These are phyloP conservation scores for Verruconis gallopava DNA, from an alignment of 2,329 filamentous ascomycete species.

Conservation along the genomic window DNA sequence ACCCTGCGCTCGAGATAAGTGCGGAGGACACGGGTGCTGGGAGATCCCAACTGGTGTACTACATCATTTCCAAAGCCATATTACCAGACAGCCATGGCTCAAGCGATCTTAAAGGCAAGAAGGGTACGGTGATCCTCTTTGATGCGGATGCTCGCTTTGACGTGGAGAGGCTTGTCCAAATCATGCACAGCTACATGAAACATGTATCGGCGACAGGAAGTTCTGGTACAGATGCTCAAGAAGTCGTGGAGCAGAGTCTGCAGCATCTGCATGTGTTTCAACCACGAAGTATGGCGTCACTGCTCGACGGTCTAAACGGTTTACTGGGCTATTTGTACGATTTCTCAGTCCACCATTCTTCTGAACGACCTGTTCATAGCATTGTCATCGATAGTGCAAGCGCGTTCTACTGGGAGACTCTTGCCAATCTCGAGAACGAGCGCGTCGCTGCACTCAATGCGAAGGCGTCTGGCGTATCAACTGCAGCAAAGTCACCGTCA, in stretches of 20 bases:
- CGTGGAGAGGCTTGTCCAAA: slow-evolving; percentile 31
- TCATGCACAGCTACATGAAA: slow-evolving; percentile 22
- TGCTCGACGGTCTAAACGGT: slow-evolving; percentile 35
- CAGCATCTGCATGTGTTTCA: slow-evolving; percentile 46
- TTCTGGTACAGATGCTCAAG: slow-evolving; percentile 10
- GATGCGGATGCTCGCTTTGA: slow-evolving; percentile 45
- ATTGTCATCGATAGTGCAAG: slow-evolving; percentile 43
- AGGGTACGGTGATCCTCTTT: slow-evolving; percentile 39
- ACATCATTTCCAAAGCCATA: slow-evolving; percentile 37
- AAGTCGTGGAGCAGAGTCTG: slow-evolving; percentile 29
- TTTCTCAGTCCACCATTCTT: slow-evolving; percentile 30
- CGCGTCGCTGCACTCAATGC: background rate
- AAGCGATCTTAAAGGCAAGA: slow-evolving; percentile 30
- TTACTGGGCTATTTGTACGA: slow-evolving; percentile 40
- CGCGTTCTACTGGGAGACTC: slow-evolving; percentile 43
- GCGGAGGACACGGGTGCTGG: slow-evolving; percentile 39
- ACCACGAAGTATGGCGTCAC: slow-evolving; percentile 36
- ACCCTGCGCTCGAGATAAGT: slow-evolving; percentile 31
- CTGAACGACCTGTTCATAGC: slow-evolving; percentile 32
- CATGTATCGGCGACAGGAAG: background rate
- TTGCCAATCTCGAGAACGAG: slow-evolving; percentile 22
- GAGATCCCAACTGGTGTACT: slow-evolving; percentile 47
- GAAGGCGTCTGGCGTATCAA: background rate
- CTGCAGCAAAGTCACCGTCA: background rate
- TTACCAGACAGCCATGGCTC: slow-evolving; percentile 29